Percentiles rank a stretch among this genome's conserved stretches.
Evolutionary conservation across 2,329 filamentous ascomycete species (phyloP).

Genomic region (Fonsecaea erecta): DNA sequence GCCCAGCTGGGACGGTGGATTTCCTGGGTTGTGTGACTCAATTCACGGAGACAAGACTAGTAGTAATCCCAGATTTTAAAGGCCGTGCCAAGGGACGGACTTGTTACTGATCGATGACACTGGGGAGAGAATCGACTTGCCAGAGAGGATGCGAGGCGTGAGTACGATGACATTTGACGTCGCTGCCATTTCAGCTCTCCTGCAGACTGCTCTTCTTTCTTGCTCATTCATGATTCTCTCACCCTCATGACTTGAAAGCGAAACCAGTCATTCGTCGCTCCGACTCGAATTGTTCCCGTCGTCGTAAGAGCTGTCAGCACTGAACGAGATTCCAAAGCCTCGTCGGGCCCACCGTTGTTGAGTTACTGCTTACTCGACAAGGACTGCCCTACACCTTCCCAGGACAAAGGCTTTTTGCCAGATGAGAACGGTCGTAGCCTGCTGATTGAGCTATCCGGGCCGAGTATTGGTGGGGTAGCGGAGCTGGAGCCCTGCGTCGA

Average conservation of each 20-base stretch:
- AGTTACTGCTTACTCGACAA: slow-evolving; percentile 13
- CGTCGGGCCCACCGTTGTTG: slow-evolving; percentile 3
- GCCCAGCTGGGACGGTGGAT: not conserved
- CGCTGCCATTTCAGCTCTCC: not conserved
- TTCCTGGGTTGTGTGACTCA: not conserved
- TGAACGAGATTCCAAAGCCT: slow-evolving; percentile 2
- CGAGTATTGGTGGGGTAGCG: not conserved
- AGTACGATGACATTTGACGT: not conserved
- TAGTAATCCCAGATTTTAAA: not conserved
- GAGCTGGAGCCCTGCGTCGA: not conserved
- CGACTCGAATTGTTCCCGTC: not conserved
- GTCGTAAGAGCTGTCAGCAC: slow-evolving; percentile 1
- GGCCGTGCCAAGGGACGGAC: not conserved
- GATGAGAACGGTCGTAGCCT: not conserved
- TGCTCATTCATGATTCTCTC: not conserved
- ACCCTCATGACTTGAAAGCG: not conserved
- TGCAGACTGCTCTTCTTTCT: not conserved
- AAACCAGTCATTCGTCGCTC: not conserved
- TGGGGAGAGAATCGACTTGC: too few relatives aligned
- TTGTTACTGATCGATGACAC: not conserved
- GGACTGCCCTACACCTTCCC: not conserved
- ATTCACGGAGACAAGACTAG: not conserved
- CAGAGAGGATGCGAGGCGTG: not conserved
- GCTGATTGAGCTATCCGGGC: not conserved
- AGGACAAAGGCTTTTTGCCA: not conserved